Conservation (phyloP, 2,329 filamentous ascomycete species). For the Aschersonia sp. region DNA sequence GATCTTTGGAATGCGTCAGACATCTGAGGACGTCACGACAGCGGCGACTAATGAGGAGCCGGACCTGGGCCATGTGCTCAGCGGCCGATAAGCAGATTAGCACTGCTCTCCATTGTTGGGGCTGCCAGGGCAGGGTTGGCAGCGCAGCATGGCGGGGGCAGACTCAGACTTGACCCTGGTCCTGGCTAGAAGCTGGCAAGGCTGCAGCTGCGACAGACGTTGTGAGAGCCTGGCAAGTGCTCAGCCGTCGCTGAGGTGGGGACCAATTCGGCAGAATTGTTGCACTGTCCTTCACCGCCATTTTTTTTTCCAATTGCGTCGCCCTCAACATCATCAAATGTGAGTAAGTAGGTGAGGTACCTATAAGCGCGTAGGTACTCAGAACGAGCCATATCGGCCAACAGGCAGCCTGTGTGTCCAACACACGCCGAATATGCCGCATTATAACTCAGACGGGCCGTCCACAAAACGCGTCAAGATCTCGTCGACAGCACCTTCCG, state of each 20-base stretch:
- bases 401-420: not conserved
- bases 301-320: constrained; percentile 9
- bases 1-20: not conserved
- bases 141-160: not conserved
- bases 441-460: constrained; percentile 44
- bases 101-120: not conserved
- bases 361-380: not conserved
- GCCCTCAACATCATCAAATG: too few relatives aligned
- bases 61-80: not conserved
- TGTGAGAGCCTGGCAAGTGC: too few relatives aligned
- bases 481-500: constrained; percentile 21
- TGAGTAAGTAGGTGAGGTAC: too few relatives aligned
- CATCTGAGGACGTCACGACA: not conserved
- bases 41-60: constrained; percentile 1
- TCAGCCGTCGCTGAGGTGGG: too few relatives aligned
- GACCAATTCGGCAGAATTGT: constrained; percentile 8
- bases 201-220: too few relatives aligned
- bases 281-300: constrained; percentile 9
- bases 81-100: not conserved
- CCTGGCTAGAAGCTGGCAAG: not conserved
- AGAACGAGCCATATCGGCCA: not conserved
- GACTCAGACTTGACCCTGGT: too few relatives aligned
- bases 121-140: not conserved
- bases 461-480: constrained; percentile 67
- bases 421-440: constrained; percentile 24